Percentiles rank a stretch among this genome's conserved stretches.
Evolutionary conservation across 169 alveolate genomes (phyloP).

Genomic region (Theileria orientalis): DNA sequence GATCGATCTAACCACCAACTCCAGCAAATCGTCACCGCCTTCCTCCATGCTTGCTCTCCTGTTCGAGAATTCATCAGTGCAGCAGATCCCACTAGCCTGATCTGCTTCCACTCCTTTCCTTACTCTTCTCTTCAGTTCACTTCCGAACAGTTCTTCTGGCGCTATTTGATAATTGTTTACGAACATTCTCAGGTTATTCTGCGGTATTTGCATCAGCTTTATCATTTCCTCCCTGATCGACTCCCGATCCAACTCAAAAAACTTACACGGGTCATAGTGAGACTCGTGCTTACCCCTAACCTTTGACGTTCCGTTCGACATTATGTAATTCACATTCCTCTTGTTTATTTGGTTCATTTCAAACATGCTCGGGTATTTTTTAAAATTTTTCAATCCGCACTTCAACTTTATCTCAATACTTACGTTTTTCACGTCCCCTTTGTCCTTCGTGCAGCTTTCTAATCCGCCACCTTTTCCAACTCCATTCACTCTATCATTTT

Average conservation of each 20-base stretch:
- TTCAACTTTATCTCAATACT: slow-evolving; percentile 71
- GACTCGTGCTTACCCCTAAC: not conserved
- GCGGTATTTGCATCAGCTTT: slow-evolving; percentile 26
- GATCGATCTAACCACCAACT: not conserved
- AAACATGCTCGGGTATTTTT: slow-evolving; percentile 64
- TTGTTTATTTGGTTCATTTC: slow-evolving; percentile 68
- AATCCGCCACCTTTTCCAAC: not conserved
- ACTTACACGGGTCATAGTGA: slow-evolving; percentile 34
- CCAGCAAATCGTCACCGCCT: not conserved
- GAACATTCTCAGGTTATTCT: slow-evolving; percentile 59
- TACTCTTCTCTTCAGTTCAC: not conserved
- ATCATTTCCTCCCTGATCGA: slow-evolving; percentile 26
- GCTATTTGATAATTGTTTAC: slow-evolving; percentile 36
- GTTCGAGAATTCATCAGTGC: no score
- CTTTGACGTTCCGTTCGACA: not conserved
- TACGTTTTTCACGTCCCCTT: slow-evolving; percentile 24
- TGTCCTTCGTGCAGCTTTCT: not conserved
- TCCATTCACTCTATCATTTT: not conserved
- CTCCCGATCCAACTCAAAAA: slow-evolving; percentile 20
- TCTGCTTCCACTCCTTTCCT: not conserved
- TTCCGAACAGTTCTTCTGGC: no score
- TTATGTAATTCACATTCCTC: slow-evolving; percentile 32
- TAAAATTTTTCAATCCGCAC: slow-evolving; percentile 70
- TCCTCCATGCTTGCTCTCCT: not conserved
- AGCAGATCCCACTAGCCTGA: no score